These are phyloP conservation scores for Plasmodium fragile DNA, from an alignment of 169 alveolate genomes.

Conservation along the genomic window DNA sequence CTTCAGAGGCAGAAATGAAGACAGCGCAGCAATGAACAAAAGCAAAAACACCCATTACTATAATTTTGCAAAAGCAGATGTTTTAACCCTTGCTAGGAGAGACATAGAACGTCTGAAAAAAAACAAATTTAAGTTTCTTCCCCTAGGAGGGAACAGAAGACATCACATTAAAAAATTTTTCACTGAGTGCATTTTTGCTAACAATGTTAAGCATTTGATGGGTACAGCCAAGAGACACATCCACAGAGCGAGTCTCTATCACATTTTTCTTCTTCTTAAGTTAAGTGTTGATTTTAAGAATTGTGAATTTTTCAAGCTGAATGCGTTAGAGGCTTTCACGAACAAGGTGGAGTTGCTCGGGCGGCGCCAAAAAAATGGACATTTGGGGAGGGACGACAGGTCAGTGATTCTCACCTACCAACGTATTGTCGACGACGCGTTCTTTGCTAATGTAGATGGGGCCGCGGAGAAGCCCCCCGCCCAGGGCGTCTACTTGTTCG, in stretches of 20 bases:
- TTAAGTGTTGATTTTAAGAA: slow-evolving; percentile 27
- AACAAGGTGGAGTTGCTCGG: neutral
- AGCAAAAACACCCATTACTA: slow-evolving; percentile 1
- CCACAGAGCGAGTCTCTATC: slow-evolving; percentile 8
- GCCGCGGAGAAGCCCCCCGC: neutral
- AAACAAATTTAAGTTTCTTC: slow-evolving; percentile 16
- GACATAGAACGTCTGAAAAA: slow-evolving; percentile 59
- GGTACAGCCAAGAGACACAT: neutral
- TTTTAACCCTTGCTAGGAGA: slow-evolving; percentile 24
- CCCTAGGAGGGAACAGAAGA: slow-evolving; percentile 29
- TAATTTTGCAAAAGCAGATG: slow-evolving; percentile 23
- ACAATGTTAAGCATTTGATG: neutral
- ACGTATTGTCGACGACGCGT: neutral
- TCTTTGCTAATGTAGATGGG: slow-evolving; percentile 2
- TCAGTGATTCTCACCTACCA: slow-evolving; percentile 19
- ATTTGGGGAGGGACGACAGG: neutral
- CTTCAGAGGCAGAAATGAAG: neutral
- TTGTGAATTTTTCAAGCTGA: slow-evolving; percentile 18
- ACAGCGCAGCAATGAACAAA: neutral
- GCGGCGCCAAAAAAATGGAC: neutral
- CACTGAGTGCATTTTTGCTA: neutral
- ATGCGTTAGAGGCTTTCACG: slow-evolving; percentile 36
- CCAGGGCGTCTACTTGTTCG: slow-evolving; percentile 26
- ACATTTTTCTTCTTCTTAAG: slow-evolving; percentile 38
- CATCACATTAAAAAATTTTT: slow-evolving; percentile 32